Conservation (phyloP, 2,329 filamentous ascomycete genomes). For the Cladobotryum mycophilum region DNA sequence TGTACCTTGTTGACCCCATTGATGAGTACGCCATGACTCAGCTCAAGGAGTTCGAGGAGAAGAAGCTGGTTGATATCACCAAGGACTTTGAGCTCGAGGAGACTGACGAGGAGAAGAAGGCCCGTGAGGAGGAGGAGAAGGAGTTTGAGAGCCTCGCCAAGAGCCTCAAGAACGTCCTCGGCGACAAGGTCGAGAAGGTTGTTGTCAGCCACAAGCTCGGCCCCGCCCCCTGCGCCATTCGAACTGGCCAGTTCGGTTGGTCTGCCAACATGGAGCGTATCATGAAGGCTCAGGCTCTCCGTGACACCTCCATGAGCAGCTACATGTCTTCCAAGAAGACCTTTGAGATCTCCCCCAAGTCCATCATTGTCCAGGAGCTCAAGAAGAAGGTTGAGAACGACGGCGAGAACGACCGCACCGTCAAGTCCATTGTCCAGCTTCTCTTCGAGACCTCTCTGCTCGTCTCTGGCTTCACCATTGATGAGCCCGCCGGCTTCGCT, state of each 20-base stretch:
- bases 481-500: conserved; percentile 94
- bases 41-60: conserved; percentile 99
- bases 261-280: conserved; percentile 99
- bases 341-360: conserved; percentile 99
- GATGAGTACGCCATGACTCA: conserved; percentile 99
- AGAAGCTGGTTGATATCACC: conserved; percentile 99
- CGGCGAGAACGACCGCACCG: conserved; percentile 96
- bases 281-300: conserved; percentile 99
- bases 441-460: conserved; percentile 98
- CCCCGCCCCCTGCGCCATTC: conserved; percentile 93
- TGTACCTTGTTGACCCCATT: conserved; percentile 99
- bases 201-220: conserved; percentile 97
- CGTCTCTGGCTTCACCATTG: conserved; percentile 98
- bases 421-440: conserved; percentile 98
- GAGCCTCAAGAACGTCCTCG: conserved; percentile 97
- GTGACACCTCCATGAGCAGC: conserved; percentile 98
- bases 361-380: conserved; percentile 94
- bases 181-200: conserved; percentile 99
- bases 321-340: conserved; percentile 99
- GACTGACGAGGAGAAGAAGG: conserved; percentile 98
- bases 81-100: conserved; percentile 99
- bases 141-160: conserved; percentile 93
- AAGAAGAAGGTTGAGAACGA: conserved; percentile 99
- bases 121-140: conserved; percentile 95
- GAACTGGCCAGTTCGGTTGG: conserved; percentile 99